Conservation (phyloP, 169 alveolate species). For the Hammondia hammondi region DNA sequence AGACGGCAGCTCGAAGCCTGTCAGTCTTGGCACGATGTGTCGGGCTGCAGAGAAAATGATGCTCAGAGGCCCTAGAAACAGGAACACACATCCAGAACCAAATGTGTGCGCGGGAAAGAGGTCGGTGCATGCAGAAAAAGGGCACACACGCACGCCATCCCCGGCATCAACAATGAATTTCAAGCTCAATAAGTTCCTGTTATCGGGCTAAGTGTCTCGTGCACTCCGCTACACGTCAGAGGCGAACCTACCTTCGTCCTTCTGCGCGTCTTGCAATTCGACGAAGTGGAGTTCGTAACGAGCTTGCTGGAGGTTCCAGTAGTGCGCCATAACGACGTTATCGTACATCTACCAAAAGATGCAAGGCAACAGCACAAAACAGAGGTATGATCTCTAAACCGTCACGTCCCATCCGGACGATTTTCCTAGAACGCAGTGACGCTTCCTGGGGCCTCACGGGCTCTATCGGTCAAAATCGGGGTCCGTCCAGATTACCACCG, state of each 20-base stretch:
- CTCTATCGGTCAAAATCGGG: no score
- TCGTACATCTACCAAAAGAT: constrained; percentile 48
- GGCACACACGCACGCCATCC: neutral
- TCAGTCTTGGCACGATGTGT: neutral
- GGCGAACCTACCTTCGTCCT: constrained; percentile 27
- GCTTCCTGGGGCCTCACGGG: no score
- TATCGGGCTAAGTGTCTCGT: neutral
- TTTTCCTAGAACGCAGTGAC: no score
- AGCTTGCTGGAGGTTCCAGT: constrained; percentile 45
- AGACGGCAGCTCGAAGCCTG: constrained; percentile 43
- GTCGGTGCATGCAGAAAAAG: no score
- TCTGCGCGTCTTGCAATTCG: constrained; percentile 35
- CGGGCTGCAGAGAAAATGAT: constrained; percentile 43
- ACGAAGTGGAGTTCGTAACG: constrained; percentile 62
- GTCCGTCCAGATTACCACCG: no score
- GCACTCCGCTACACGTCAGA: neutral
- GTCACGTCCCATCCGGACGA: no score
- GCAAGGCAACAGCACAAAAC: neutral
- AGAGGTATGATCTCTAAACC: neutral
- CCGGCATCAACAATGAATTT: neutral
- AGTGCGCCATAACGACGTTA: constrained; percentile 53
- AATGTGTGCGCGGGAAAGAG: neutral
- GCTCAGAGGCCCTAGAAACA: constrained; percentile 50
- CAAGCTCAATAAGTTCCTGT: neutral
- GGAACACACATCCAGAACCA: neutral